These are phyloP conservation scores for Canavalia gladiata DNA, from an alignment of 306 rosid genomes.

Conservation along the genomic window DNA sequence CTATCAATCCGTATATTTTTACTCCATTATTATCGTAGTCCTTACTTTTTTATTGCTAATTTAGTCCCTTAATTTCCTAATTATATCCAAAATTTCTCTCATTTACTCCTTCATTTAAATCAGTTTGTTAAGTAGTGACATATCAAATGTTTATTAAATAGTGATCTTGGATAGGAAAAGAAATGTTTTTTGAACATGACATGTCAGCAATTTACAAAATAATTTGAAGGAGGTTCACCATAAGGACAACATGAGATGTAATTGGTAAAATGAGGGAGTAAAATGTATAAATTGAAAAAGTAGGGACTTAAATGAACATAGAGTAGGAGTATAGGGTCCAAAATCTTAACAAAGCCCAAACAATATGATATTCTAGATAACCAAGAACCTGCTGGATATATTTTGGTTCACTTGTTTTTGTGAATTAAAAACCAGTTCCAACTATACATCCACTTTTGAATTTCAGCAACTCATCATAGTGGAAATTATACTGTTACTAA, in stretches of 20 bases:
- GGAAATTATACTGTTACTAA: slow-evolving; percentile 6
- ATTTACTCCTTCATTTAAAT: background rate
- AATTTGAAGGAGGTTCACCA: background rate
- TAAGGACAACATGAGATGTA: background rate
- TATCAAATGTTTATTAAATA: background rate
- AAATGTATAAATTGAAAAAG: background rate
- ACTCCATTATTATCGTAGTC: background rate
- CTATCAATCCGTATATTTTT: background rate
- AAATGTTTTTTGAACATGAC: background rate
- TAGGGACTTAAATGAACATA: background rate
- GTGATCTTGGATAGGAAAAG: background rate
- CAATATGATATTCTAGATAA: background rate
- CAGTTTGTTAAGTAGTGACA: background rate
- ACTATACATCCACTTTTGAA: slow-evolving; percentile 20
- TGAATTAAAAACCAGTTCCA: slow-evolving; percentile 29
- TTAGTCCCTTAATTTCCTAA: background rate
- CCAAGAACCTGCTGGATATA: background rate
- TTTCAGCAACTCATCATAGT: slow-evolving; percentile 14
- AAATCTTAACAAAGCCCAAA: background rate
- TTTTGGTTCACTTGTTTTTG: slow-evolving; percentile 6
- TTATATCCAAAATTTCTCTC: background rate
- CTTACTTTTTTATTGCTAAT: background rate
- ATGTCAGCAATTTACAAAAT: background rate
- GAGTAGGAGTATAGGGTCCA: background rate
- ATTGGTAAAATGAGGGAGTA: slow-evolving; percentile 1